phyloP scores from a whole-genome alignment of 306 rosid species.

The Sicyos baderoa region DNA sequence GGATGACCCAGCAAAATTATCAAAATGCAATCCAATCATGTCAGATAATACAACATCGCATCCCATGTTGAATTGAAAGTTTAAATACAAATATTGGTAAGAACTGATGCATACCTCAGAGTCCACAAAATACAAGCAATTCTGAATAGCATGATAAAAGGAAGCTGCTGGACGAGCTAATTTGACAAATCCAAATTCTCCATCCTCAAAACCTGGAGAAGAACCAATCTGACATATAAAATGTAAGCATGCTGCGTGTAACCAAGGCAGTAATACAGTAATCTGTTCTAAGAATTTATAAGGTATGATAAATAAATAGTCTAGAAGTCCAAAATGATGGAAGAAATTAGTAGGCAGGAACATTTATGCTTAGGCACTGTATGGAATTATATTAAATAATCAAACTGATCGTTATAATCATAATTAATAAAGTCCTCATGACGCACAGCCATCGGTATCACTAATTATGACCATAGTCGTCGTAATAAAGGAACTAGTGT shows the following conservation, averaged over 20 bases:
- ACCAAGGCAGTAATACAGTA: not conserved
- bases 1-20: not conserved
- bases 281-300: not conserved
- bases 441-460: not conserved
- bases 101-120: constrained; percentile 61
- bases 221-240: constrained; percentile 65
- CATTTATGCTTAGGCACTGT: not conserved
- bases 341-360: not conserved
- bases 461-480: not conserved
- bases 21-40: not conserved
- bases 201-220: constrained; percentile 93
- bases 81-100: not conserved
- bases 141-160: constrained; percentile 48
- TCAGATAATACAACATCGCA: not conserved
- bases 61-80: not conserved
- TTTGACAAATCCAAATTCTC: constrained; percentile 72
- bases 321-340: not conserved
- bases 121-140: constrained; percentile 80
- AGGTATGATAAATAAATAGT: not conserved
- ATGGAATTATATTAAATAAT: not conserved
- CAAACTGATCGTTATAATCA: not conserved
- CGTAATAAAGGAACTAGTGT: too few species aligned
- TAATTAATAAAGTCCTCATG: not conserved
- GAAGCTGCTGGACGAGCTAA: constrained; percentile 82
- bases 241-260: not conserved